Evolutionary conservation across 2,329 filamentous ascomycete genomes (phyloP), one percentile per base, ranked within the genome.

Genomic region (Chaetomium strumarium): DNA sequence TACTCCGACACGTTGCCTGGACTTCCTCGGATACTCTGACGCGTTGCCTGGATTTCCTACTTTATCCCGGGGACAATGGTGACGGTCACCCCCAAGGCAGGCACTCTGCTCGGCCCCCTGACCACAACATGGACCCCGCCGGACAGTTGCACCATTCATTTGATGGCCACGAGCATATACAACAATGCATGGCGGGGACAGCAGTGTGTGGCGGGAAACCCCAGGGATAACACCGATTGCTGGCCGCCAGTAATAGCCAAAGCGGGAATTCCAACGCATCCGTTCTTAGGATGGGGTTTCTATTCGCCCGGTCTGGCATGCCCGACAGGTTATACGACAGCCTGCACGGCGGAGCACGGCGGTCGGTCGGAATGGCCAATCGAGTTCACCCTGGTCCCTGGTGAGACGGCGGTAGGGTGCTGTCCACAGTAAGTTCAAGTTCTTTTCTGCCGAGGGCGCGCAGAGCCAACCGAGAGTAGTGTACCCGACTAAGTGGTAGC

Each of bases 341-440:
- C 51, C 3, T 53, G 51, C 31, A 50, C 46, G 17, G 51, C 46
- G 7, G n/a, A 42, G 37, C 37, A 53, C n/a, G 37, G 42, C 30
- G 19, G 12, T 2, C 33, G 42, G 12, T 13, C 42, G 1, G 51
- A 38, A 2, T 53, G 51, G 51, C 19, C 11, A 9, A 20, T 46
- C 0, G 14, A 49, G 20, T 53, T 53, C 14, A 38, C 3, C 13
- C 11, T 53, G 41, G 7, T 42, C 4, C 37, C 42, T 3, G 51
- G 46, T 11, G 51, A 53, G 41, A 50, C 51, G 6, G 51, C 51
- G 1, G n/a, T 53, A 5, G 51, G 51, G 9, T 53, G 51, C 24
- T 53, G 51, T 20, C 51, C 51, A 0, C 10, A 24, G 51, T 53
- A 34, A 5, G 50, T 40, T 5, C 3, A 17, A 10, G 17, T 43